Evolutionary conservation across 2,329 filamentous ascomycete species (phyloP), one percentile per base, ranked within the genome.

Genomic region (Aspergillus floridensis): DNA sequence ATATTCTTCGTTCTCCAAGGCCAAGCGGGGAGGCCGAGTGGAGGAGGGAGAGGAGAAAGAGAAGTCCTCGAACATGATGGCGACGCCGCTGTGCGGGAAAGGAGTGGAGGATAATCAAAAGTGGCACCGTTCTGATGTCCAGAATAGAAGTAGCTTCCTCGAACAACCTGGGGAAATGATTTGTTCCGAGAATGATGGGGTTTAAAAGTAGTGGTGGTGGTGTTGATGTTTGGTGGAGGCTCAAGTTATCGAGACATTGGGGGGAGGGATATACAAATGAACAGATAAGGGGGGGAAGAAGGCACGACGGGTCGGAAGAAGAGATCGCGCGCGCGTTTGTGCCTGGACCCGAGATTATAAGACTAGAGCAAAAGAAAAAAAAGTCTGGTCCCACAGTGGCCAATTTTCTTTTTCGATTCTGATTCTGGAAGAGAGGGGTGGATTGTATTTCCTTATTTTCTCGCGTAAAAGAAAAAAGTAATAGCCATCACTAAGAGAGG

Each of bases 11-110:
- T 63, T 66, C 58, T 74, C 72, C n/a, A 70, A 50, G 10, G 67
- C 59, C 22, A 69, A 59, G 49, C 69, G 69, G 52, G 70, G 57
- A 0, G 71, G 66, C 31, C 66, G 65, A 53, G 60, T 65, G 32
- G 72, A 72, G 21, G 73, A 74, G 11, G 75, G 70, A 38, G 74
- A 73, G 11, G 74, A 71, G 63, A 77, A 77, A 50, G 75, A 76
- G 64, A 77, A 77, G 63, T 76, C 73, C 63, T 78, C 75, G 63
- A 77, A 77, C 76, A 77, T 77, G 61, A 19, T 63, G 58, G 31
- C 19, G 31, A 24, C 31, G 19, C 58, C 26, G 16, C 14, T 10
- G 26, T 21, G 12, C 8, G 16, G 24, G 24, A 22, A 47, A 19
- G 14, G 14, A 5, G 38, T 50, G 32, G 49, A 31, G 19, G 38